Evolutionary conservation across 495 filamentous ascomycete species (phyloP).

Genomic region (Penicillium tannophilum): DNA sequence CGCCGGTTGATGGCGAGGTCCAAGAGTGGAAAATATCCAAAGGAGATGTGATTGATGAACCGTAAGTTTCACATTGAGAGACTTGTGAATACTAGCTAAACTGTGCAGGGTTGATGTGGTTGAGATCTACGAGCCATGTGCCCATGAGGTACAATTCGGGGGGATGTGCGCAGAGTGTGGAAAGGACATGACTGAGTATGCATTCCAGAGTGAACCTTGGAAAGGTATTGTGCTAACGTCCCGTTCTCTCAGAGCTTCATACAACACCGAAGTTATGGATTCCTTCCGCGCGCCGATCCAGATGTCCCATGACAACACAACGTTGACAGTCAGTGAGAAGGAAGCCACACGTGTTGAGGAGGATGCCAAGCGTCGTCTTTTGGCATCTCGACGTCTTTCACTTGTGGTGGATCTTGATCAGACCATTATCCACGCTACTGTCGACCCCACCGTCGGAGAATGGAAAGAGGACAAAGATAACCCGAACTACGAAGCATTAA

Average conservation of each 20-base stretch:
- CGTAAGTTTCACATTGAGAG: constrained; percentile 30
- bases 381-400: constrained; percentile 78
- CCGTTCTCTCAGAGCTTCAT: constrained; percentile 47
- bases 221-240: not conserved
- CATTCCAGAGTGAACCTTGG: constrained; percentile 1
- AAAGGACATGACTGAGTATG: constrained; percentile 91
- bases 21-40: constrained; percentile 72
- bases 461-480: constrained; percentile 89
- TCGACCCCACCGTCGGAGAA: constrained; percentile 93
- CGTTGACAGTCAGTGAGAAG: constrained; percentile 68
- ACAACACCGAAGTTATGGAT: constrained; percentile 59
- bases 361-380: constrained; percentile 78
- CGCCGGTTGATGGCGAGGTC: constrained; percentile 76
- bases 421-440: constrained; percentile 97
- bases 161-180: constrained; percentile 91
- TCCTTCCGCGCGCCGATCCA: constrained; percentile 85
- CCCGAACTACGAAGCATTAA: constrained; percentile 88
- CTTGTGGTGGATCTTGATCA: constrained; percentile 97
- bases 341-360: constrained; percentile 83
- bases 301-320: constrained; percentile 88
- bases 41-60: constrained; percentile 65
- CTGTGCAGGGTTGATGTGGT: constrained; percentile 56
- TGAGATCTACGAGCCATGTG: constrained; percentile 87
- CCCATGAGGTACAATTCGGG: constrained; percentile 86
- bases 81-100: not conserved